Evolutionary conservation across 306 rosid genomes (phyloP), one percentile per base, ranked within the genome.

Genomic region (Sindora glabra): DNA sequence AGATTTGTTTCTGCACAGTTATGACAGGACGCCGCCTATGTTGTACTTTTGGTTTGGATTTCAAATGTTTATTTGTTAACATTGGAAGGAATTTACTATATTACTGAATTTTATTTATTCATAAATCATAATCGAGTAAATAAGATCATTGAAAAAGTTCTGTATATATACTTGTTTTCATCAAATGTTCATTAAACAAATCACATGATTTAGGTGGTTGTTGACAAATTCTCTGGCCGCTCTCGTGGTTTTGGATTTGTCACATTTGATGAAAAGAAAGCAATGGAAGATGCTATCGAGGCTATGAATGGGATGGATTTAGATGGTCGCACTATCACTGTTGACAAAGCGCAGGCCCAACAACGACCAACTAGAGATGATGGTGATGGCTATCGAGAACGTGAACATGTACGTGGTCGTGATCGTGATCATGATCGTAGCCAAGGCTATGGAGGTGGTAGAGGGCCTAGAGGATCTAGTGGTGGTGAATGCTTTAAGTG

Each of bases 161-260:
- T 64, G 27, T 48, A 34, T 40, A 16, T 40, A 5, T 15, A 1
- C 5, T 3, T 21, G 0, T 15, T 25, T 40, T 15, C 40, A 23
- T 11, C 14, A 15, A 10, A 39, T 10, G 6, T 10, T 39, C n/a
- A 39, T n/a, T 69, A 51, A 50, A 39, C 25, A n/a, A n/a, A n/a
- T n/a, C n/a, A n/a, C 33, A 22, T 72, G 17, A 49, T 69, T 29
- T 60, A 94, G 99, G 99, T 94, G n/a, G 99, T 94, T 66, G 81
- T 94, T 60, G 99, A 94, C 83, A 94, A 86, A 74, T 81, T 89
- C 66, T 89, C 99, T 71, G 97, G 97, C 4, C 94, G 99, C 7
- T 94, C 99, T 56, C 99, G 99, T 56, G 99, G 99, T 58, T 94
- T 94, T 80, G 99, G 99, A 39, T 94, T 94, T 64, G 99, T 94